These are phyloP conservation scores for Pleomassaria siparia DNA, from an alignment of 2,329 filamentous ascomycete genomes.

Conservation along the genomic window DNA sequence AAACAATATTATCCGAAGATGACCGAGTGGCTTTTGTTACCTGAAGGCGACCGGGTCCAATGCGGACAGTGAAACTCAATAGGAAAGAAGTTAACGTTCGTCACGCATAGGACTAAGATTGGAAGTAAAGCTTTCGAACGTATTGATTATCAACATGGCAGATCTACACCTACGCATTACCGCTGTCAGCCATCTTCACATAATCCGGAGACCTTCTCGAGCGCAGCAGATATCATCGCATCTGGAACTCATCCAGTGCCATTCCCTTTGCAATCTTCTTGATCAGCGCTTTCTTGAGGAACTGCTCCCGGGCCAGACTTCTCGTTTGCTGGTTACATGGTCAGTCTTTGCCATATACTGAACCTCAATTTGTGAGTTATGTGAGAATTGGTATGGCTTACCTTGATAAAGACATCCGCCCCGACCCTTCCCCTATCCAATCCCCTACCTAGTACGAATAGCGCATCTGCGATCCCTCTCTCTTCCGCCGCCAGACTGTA, in stretches of 20 bases:
- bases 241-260: constrained; percentile 58
- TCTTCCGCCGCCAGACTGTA: constrained; percentile 90
- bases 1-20: too few relatives aligned
- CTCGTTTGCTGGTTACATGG: constrained; percentile 57
- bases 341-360: constrained; percentile 12
- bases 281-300: constrained; percentile 77
- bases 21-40: too few relatives aligned
- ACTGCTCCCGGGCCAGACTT: constrained; percentile 75
- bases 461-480: constrained; percentile 78
- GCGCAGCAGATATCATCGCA: too few relatives aligned
- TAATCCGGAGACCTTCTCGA: too few relatives aligned
- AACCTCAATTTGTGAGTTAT: background rate
- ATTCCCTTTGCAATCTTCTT: constrained; percentile 77
- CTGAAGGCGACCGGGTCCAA: too few relatives aligned
- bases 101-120: too few relatives aligned
- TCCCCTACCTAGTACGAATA: constrained; percentile 77
- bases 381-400: constrained; percentile 30
- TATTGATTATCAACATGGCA: too few relatives aligned
- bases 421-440: constrained; percentile 72
- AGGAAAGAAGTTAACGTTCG: too few relatives aligned
- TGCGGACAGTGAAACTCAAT: too few relatives aligned
- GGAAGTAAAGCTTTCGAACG: too few relatives aligned
- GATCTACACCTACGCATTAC: too few relatives aligned
- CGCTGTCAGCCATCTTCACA: too few relatives aligned
- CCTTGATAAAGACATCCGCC: constrained; percentile 75